phyloP scores from a whole-genome alignment of 768 basidiomycete genomes.

The Porpolomopsis calyptriformis region DNA sequence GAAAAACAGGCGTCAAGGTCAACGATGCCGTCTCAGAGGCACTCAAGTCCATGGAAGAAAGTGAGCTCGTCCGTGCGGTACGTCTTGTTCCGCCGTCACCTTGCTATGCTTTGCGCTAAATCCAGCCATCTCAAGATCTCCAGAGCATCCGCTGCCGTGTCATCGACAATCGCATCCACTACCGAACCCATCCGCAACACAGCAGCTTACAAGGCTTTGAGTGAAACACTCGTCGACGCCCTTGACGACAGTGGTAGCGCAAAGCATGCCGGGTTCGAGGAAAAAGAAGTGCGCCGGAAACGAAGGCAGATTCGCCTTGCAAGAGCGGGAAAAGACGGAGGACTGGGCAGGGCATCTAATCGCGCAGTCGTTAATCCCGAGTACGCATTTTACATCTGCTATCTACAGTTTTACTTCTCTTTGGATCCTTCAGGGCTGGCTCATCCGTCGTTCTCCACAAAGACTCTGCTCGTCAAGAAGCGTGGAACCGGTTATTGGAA shows the following conservation, averaged over 20 bases:
- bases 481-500: conserved; percentile 72
- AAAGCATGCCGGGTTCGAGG: conserved; percentile 93
- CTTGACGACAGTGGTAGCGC: conserved; percentile 89
- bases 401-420: neutral
- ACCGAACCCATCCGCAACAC: conserved; percentile 98
- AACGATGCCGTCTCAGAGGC: conserved; percentile 92
- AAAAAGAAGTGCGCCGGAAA: conserved; percentile 79
- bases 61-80: conserved; percentile 80
- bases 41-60: conserved; percentile 88
- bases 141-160: conserved; percentile 75
- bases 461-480: conserved; percentile 66
- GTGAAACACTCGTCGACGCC: conserved; percentile 84
- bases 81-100: conserved; percentile 18
- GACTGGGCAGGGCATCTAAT: conserved; percentile 37
- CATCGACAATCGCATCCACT: conserved; percentile 73
- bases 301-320: conserved; percentile 71
- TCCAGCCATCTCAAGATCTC: conserved; percentile 66
- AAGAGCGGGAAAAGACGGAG: conserved; percentile 69
- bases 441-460: conserved; percentile 76
- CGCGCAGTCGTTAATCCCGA: conserved; percentile 67
- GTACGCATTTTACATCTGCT: conserved; percentile 35
- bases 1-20: conserved; percentile 80
- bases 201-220: conserved; percentile 82
- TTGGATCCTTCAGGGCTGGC: conserved; percentile 53
- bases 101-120: conserved; percentile 1